Conservation (phyloP, 2,329 filamentous ascomycete species). For the Claviceps pusilla region DNA sequence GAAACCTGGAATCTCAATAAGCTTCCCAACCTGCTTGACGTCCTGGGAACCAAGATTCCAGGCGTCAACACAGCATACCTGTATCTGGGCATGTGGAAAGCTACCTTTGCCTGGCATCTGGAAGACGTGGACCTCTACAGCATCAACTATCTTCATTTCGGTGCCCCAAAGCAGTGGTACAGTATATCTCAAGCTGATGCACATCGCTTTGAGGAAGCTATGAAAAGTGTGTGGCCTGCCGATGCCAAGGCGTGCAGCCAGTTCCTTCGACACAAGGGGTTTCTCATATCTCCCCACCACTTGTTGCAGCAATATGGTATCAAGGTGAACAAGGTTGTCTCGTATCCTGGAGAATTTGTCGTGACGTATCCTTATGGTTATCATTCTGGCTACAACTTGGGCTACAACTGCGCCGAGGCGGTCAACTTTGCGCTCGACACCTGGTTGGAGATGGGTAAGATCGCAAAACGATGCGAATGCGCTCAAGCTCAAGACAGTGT, state of each 20-base stretch:
- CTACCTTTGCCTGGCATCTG: conserved; percentile 96
- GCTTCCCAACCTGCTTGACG: conserved; percentile 81
- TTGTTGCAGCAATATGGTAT: conserved; percentile 82
- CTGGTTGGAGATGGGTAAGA: conserved; percentile 88
- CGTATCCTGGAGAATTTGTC: conserved; percentile 93
- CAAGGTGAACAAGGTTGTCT: conserved; percentile 88
- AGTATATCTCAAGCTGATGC: conserved; percentile 95
- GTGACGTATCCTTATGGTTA: conserved; percentile 98
- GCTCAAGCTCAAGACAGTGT: conserved; percentile 91
- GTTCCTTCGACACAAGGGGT: conserved; percentile 94
- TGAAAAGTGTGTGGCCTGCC: conserved; percentile 88
- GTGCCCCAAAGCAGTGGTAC: conserved; percentile 98
- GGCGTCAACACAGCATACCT: conserved; percentile 97
- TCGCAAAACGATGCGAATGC: conserved; percentile 93
- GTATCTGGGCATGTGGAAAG: conserved; percentile 99
- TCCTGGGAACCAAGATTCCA: conserved; percentile 86
- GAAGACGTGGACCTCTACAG: conserved; percentile 98
- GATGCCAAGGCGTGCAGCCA: conserved; percentile 94
- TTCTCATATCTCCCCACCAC: conserved; percentile 82
- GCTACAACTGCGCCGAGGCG: conserved; percentile 96
- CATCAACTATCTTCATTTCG: conserved; percentile 99
- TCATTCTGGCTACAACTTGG: conserved; percentile 93
- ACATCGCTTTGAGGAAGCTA: conserved; percentile 79
- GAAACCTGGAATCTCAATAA: conserved; percentile 90
- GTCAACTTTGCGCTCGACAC: conserved; percentile 95